Percentiles rank a stretch among this genome's conserved stretches.
phyloP scores from a whole-genome alignment of 2,329 filamentous ascomycete species.

The Stylonectria norvegica region DNA sequence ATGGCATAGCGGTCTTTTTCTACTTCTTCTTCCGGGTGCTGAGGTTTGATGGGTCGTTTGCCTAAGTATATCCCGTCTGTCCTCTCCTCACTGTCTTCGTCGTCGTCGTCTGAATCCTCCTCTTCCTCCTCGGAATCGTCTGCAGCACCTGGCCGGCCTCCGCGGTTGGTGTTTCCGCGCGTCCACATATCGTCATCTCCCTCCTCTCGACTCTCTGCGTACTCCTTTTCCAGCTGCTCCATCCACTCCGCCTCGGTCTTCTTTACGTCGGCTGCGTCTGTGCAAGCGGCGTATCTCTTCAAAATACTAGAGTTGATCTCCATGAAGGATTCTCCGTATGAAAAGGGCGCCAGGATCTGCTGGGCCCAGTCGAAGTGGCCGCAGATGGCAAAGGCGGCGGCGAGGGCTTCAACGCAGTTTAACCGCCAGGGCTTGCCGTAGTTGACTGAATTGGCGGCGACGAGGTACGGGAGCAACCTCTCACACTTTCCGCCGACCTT shows the following conservation, averaged over 20 bases:
- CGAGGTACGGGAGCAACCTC: constrained; percentile 85
- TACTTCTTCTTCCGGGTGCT: constrained; percentile 40
- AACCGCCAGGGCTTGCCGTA: constrained; percentile 93
- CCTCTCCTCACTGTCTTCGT: constrained; percentile 43
- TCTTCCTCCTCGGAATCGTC: constrained; percentile 52
- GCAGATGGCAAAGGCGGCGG: constrained; percentile 89
- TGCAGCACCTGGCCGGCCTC: constrained; percentile 51
- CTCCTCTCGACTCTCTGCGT: constrained; percentile 70
- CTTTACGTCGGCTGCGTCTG: constrained; percentile 78
- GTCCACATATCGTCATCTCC: constrained; percentile 79
- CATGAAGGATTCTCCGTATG: constrained; percentile 83
- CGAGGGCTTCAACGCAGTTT: constrained; percentile 94
- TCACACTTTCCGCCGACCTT: constrained; percentile 93
- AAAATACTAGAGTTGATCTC: constrained; percentile 84
- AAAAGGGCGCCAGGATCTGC: constrained; percentile 77
- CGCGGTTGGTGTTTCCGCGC: constrained; percentile 81
- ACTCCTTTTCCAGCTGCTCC: constrained; percentile 84
- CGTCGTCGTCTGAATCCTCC: constrained; percentile 43
- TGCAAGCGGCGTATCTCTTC: constrained; percentile 79
- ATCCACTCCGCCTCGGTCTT: constrained; percentile 84
- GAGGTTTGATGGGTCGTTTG: constrained; percentile 42
- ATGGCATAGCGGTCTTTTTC: constrained; percentile 68
- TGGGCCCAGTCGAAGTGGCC: constrained; percentile 88
- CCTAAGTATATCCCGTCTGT: constrained; percentile 60
- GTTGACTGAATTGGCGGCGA: constrained; percentile 95